phyloP scores from a whole-genome alignment of 78 protist species.

The Cyanophora paradoxa region DNA sequence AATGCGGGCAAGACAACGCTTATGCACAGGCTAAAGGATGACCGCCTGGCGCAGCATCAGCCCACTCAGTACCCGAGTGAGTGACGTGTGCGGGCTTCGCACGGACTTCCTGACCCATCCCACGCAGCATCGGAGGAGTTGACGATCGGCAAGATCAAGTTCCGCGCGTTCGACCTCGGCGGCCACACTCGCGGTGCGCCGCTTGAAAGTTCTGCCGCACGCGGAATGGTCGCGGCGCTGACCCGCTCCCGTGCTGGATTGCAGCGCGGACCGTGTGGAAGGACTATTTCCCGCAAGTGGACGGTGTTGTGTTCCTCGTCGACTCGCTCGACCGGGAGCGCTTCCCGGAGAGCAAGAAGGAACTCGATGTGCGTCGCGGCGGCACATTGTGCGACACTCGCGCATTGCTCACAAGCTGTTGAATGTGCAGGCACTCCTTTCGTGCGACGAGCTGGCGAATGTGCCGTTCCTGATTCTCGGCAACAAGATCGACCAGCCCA shows the following conservation, averaged over 20 bases:
- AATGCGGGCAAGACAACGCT: conserved; percentile 99
- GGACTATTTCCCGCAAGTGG: conserved; percentile 86
- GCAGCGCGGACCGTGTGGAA: conserved; percentile 42
- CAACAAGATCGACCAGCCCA: conserved; percentile 96
- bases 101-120: background rate
- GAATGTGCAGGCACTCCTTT: conserved; percentile 51
- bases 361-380: conserved; percentile 63
- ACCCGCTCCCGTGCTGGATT: background rate
- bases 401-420: background rate
- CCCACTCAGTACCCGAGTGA: conserved; percentile 92
- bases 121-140: conserved; percentile 84
- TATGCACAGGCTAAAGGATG: conserved; percentile 89
- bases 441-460: conserved; percentile 55
- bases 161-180: conserved; percentile 91
- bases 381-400: too few species aligned
- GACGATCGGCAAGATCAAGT: conserved; percentile 79
- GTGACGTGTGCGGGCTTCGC: background rate
- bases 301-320: conserved; percentile 91
- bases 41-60: conserved; percentile 58
- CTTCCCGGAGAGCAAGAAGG: conserved; percentile 84
- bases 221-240: too few species aligned
- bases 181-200: conserved; percentile 84
- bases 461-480: conserved; percentile 97
- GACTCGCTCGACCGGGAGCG: conserved; percentile 85
- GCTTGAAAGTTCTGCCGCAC: too few species aligned